Base-by-base conservation (phyloP, 257 asterid species). In the Phtheirospermum japonicum region DNA sequence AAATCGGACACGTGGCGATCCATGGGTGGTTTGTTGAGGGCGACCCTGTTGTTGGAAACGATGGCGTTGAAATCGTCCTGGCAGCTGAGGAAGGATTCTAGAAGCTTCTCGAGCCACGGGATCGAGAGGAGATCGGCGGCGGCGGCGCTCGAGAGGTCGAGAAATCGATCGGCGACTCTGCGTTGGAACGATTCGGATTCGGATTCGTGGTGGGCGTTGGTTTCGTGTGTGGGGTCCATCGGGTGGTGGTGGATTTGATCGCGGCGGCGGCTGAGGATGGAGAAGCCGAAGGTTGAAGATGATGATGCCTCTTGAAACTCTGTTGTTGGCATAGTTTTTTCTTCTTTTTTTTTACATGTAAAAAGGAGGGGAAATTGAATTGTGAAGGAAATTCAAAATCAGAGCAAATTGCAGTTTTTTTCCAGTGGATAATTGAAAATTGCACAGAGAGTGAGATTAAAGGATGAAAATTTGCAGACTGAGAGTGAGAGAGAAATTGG, bases 21-120 rank as follows among this genome's bases (percentile, higher is more conserved):
- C 75, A 75, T 46, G 0, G 88, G 84, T 19, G 93, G 59, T 37
- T 60, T 80, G 20, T 11, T 68, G 20, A 81, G 43, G 18, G 2
- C 6, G 20, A 39, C 65, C 49, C 50, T 71, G 74, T 81, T 75
- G 69, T 71, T 78, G 42, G 62, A 55, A 46, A 87, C 23, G 3
- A 85, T 71, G 7, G 57, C 71, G 39, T 70, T 75, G 57, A 87
- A 87, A 51, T 80, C 89, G 69, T 85, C 94, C 17, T 85, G 94
- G 67, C 86, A 80, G 62, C 79, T 64, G 59, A 75, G 79, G 78
- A 80, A 85, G 12, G 73, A 75, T 54, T 79, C 85, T 11, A 87
- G 50, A 11, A 87, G 82, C 64, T 75, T 79, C 2, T 70, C 77
- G 12, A 83, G 76, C 96, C 96, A 87, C 0, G 80, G 69, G 52